These are phyloP conservation scores for Avena atlantica DNA, from an alignment of 176 grass and related monocot species.

Conservation along the genomic window DNA sequence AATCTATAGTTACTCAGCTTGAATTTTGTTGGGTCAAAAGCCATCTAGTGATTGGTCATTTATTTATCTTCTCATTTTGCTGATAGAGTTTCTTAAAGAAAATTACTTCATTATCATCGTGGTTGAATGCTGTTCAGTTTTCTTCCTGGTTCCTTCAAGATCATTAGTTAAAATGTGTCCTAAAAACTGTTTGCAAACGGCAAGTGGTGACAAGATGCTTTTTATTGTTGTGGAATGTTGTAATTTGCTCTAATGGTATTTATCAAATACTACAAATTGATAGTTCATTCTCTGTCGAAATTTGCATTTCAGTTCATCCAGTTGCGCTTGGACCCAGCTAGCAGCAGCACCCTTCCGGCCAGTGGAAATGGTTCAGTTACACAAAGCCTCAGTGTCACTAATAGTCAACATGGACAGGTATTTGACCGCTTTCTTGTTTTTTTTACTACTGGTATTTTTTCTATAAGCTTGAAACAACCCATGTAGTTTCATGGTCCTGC, in stretches of 20 bases:
- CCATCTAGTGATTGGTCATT: neutral
- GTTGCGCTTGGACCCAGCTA: slow-evolving; percentile 83
- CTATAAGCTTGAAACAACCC: slow-evolving; percentile 31
- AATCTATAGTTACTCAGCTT: slow-evolving; percentile 31
- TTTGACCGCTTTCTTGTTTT: slow-evolving; percentile 16
- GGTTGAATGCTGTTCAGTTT: neutral
- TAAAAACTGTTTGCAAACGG: neutral
- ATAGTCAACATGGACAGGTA: slow-evolving; percentile 97
- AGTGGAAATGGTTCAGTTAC: slow-evolving; percentile 73
- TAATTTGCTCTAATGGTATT: neutral
- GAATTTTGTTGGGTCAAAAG: slow-evolving; percentile 5
- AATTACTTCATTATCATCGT: neutral
- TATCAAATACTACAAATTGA: neutral
- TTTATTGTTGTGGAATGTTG: neutral
- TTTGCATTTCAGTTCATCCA: slow-evolving; percentile 82
- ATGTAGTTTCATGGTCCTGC: neutral
- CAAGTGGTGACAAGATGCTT: neutral
- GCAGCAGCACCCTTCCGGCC: slow-evolving; percentile 71
- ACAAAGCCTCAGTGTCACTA: slow-evolving; percentile 84
- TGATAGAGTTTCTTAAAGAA: neutral
- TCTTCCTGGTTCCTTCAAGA: neutral
- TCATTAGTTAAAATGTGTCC: neutral
- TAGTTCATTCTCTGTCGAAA: slow-evolving; percentile 40
- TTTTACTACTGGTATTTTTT: neutral
- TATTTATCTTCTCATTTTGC: neutral